Conservation (phyloP, 1,139 yeast species). For the Zhuliangozyma blackwelliae region DNA sequence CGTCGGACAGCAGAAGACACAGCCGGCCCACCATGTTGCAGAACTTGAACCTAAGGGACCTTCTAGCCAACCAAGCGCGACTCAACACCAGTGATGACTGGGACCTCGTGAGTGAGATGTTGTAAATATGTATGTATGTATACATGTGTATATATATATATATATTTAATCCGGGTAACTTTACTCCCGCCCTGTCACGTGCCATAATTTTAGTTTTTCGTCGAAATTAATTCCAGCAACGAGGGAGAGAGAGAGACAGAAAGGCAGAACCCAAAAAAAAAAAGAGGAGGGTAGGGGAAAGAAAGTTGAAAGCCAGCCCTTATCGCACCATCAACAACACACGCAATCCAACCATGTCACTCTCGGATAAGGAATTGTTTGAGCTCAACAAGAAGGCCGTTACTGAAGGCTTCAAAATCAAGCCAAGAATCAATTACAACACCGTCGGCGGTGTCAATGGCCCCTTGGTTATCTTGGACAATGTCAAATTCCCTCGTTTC, state of each 20-base stretch:
- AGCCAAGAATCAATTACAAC: constrained; percentile 88
- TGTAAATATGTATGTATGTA: too few species aligned
- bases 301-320: too few species aligned
- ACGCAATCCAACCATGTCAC: constrained; percentile 17
- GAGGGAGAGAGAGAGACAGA: too few species aligned
- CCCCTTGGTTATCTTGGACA: constrained; percentile 92
- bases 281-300: too few species aligned
- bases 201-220: too few species aligned
- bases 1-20: constrained; percentile 4
- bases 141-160: too few species aligned
- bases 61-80: constrained; percentile 25
- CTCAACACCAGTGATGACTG: constrained; percentile 29
- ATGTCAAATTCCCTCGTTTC: constrained; percentile 93
- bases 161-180: too few species aligned
- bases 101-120: constrained; percentile 38
- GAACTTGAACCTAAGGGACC: constrained; percentile 20
- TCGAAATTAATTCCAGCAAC: too few species aligned
- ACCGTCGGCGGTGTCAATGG: constrained; percentile 98
- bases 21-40: constrained; percentile 13
- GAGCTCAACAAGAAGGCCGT: constrained; percentile 90
- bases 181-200: too few species aligned
- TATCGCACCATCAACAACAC: not conserved
- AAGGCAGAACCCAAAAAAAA: too few species aligned
- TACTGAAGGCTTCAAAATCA: constrained; percentile 82
- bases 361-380: constrained; percentile 55